Conservation (phyloP, 805 yeast genomes). For the Lipomyces lipofer region DNA sequence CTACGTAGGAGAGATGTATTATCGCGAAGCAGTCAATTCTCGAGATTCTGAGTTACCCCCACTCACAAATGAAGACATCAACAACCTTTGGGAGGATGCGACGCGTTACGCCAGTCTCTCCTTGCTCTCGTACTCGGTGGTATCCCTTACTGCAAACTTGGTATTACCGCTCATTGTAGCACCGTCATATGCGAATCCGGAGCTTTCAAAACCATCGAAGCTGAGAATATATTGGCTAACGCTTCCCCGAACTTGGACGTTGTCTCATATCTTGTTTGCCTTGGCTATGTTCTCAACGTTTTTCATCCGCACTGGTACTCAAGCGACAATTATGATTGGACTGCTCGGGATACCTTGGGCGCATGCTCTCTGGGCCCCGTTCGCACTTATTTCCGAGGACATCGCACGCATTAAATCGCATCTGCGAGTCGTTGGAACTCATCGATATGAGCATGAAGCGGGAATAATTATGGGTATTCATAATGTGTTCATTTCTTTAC, state of each 20-base stretch:
- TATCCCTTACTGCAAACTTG: conserved; percentile 48
- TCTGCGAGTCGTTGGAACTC: conserved; percentile 24
- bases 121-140: conserved; percentile 50
- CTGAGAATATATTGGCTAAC: conserved; percentile 23
- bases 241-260: conserved; percentile 47
- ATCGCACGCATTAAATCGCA: conserved; percentile 53
- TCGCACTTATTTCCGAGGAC: conserved; percentile 60
- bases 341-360: conserved; percentile 67
- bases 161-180: conserved; percentile 48
- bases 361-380: conserved; percentile 65
- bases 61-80: conserved; percentile 43
- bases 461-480: conserved; percentile 60
- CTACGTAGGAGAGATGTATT: conserved; percentile 61
- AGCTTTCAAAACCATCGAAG: conserved; percentile 14
- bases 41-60: conserved; percentile 45
- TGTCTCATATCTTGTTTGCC: conserved; percentile 53
- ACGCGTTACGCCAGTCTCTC: conserved; percentile 57
- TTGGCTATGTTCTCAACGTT: conserved; percentile 51
- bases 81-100: conserved; percentile 47
- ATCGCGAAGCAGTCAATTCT: conserved; percentile 41
- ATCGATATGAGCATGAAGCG: conserved; percentile 51
- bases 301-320: conserved; percentile 44
- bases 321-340: conserved; percentile 53
- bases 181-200: conserved; percentile 35
- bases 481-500: conserved; percentile 58